Evolutionary conservation across 768 basidiomycete genomes (phyloP), one percentile per base, ranked within the genome.

Genomic region (Trametopsis cervina): DNA sequence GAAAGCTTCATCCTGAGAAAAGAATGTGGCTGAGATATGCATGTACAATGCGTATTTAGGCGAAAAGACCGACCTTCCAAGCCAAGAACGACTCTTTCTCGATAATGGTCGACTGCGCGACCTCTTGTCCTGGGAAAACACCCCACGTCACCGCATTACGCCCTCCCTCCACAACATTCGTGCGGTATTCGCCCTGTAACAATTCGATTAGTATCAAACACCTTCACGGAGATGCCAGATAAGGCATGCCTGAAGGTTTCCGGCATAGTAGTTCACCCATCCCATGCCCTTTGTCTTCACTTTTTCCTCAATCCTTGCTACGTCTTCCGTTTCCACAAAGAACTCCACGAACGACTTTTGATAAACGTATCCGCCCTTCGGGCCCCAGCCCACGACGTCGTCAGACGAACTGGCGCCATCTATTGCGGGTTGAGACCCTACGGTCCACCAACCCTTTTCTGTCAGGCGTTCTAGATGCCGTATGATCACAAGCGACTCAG

Each of bases 141-240:
- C 94, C 96, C 96, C 96, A 99, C 1, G 96, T 99, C 5, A 99
- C 96, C 0, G 93, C 94, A 64, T 97, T 97, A 47, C 89, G 78
- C 12, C 80, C 85, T 26, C 78, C 81, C 40, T 84, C 80, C 1
- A 77, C 72, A 20, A 95, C 79, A 61, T 96, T 98, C 11, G 81
- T 91, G 54, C 73, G 70, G 51, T 75, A 81, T 42, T 90, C 85
- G 22, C 89, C 93, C 86, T 91, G 11, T n/a, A 40, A 4, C 26
- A 36, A 42, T 17, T 5, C 35, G 36, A 27, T 41, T 22, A 23
- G 25, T 17, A 26, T 46, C 12, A 38, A 21, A n/a, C n/a, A n/a
- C n/a, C n/a, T n/a, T n/a, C n/a, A n/a, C n/a, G n/a, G n/a, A n/a
- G 23, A 23, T 4, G 13, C 2, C 18, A 3, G 3, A 18, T 42